Conservation (phyloP, 495 filamentous ascomycete species). For the Penicillium ucsense region DNA sequence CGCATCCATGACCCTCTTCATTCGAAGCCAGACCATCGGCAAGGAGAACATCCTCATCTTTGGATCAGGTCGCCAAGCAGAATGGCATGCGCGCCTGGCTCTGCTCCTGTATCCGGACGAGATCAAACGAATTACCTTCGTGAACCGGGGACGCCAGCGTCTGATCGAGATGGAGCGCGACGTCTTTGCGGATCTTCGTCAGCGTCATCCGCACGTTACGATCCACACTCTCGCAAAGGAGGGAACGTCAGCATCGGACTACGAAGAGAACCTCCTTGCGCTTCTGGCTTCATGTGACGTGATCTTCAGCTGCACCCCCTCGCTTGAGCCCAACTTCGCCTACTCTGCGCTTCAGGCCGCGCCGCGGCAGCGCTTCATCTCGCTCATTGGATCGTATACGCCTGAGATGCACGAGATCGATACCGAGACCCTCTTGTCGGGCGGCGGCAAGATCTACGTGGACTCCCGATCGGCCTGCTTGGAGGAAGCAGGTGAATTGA, state of each 20-base stretch:
- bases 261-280: conserved; percentile 15
- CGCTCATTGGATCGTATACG: conserved; percentile 77
- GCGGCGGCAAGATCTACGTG: conserved; percentile 67
- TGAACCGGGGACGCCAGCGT: conserved; percentile 58
- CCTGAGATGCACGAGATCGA: conserved; percentile 82
- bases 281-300: conserved; percentile 43
- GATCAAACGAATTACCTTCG: conserved; percentile 62
- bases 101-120: conserved; percentile 54
- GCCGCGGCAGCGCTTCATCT: conserved; percentile 60
- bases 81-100: conserved; percentile 82
- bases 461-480: conserved; percentile 73
- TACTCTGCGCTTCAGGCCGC: conserved; percentile 35
- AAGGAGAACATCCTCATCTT: conserved; percentile 71
- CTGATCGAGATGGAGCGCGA: conserved; percentile 22
- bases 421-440: conserved; percentile 60
- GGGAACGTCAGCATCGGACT: conserved; percentile 12
- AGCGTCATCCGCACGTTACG: conserved; percentile 14
- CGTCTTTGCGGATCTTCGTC: conserved; percentile 16
- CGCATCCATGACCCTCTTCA: conserved; percentile 63
- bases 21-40: conserved; percentile 36
- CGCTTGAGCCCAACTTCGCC: conserved; percentile 51
- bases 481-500: conserved; percentile 82
- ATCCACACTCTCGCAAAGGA: conserved; percentile 24
- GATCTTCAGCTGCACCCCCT: conserved; percentile 72
- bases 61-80: conserved; percentile 79